Conservation (phyloP, 2,329 filamentous ascomycete species). For the Diaporthe citrichinensis region DNA sequence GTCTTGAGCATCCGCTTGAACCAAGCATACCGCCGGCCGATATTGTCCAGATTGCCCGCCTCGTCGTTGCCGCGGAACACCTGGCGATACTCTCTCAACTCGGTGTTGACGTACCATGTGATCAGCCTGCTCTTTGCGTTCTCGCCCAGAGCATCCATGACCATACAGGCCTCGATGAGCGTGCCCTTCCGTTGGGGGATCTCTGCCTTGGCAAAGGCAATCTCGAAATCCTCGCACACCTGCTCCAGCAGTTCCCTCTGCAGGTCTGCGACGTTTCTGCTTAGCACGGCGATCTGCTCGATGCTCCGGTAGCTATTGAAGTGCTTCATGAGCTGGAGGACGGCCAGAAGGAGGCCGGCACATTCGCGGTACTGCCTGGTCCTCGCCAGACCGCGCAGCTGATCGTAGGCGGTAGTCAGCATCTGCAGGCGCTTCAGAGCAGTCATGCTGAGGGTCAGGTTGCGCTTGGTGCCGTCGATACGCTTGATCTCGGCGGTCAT, state of each 20-base stretch:
- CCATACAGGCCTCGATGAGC: constrained; percentile 88
- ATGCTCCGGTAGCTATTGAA: constrained; percentile 99
- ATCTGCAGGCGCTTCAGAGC: constrained; percentile 97
- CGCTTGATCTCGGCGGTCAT: constrained; percentile 99
- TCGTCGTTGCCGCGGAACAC: constrained; percentile 98
- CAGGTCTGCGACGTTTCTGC: constrained; percentile 91
- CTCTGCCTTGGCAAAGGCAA: constrained; percentile 92
- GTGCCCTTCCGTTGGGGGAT: constrained; percentile 77
- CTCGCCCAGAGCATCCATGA: constrained; percentile 95
- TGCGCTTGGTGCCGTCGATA: constrained; percentile 95
- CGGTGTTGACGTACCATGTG: constrained; percentile 98
- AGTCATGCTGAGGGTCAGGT: constrained; percentile 97
- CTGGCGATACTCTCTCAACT: constrained; percentile 93
- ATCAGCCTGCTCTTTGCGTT: constrained; percentile 85
- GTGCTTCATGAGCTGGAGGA: constrained; percentile 97
- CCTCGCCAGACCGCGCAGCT: constrained; percentile 85
- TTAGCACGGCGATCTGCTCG: constrained; percentile 95
- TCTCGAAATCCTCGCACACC: constrained; percentile 98
- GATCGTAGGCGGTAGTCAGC: constrained; percentile 99
- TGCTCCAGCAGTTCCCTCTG: constrained; percentile 95
- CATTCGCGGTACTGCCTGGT: constrained; percentile 95
- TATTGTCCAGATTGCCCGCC: constrained; percentile 96
- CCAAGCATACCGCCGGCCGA: constrained; percentile 94
- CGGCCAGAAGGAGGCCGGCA: constrained; percentile 91
- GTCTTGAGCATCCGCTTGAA: constrained; percentile 96